These are phyloP conservation scores for Lactifluus pinguis DNA, from an alignment of 768 basidiomycete genomes.

Conservation along the genomic window DNA sequence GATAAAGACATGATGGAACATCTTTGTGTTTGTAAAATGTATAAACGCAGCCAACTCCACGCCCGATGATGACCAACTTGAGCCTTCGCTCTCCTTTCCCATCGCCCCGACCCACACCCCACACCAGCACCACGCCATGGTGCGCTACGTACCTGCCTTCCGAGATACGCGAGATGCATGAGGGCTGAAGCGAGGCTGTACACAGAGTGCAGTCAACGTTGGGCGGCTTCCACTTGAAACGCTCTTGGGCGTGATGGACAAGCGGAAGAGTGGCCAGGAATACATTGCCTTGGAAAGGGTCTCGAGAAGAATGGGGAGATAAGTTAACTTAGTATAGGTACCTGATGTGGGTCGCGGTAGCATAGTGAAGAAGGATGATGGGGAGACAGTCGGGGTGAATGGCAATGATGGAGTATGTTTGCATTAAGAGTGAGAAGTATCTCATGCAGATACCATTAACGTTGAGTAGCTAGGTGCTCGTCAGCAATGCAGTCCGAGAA, in stretches of 20 bases:
- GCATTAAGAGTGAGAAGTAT: conserved; percentile 56
- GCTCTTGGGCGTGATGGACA: conserved; percentile 48
- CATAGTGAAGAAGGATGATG: conserved; percentile 31
- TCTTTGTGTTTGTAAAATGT: conserved; percentile 31
- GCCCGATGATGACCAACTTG: conserved; percentile 58
- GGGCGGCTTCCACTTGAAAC: conserved; percentile 37
- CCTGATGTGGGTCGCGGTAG: conserved; percentile 37
- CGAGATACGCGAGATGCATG: conserved; percentile 51
- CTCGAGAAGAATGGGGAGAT: conserved; percentile 80
- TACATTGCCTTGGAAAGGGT: too few species aligned
- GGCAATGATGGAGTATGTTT: too few species aligned
- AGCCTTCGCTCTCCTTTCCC: conserved; percentile 44
- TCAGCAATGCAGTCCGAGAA: background rate
- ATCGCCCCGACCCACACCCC: conserved; percentile 52
- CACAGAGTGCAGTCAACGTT: conserved; percentile 48
- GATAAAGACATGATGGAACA: conserved; percentile 25
- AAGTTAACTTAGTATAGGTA: conserved; percentile 61
- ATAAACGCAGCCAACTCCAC: conserved; percentile 86
- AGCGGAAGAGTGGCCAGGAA: conserved; percentile 78
- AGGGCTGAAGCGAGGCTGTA: conserved; percentile 56
- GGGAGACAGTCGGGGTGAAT: conserved; percentile 37
- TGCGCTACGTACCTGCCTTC: conserved; percentile 55
- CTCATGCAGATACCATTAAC: conserved; percentile 58
- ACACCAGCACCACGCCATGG: too few species aligned
- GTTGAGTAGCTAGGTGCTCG: conserved; percentile 55